phyloP scores from a whole-genome alignment of 106 monocot genomes.

The Dioscorea alata region DNA sequence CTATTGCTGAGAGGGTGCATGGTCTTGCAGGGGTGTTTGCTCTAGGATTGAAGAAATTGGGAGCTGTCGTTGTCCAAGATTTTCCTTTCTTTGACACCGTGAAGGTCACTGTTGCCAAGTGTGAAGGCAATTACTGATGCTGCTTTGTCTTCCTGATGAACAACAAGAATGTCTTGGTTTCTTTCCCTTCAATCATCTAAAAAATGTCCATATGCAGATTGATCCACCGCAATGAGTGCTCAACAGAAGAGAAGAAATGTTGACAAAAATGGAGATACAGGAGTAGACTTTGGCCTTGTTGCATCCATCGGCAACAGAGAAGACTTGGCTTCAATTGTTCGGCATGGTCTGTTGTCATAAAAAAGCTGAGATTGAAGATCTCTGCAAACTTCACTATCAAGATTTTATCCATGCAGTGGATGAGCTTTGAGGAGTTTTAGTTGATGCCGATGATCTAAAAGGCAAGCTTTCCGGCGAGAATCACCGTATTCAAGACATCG shows the following conservation, averaged over 20 bases:
- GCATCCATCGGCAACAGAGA: constrained; percentile 51
- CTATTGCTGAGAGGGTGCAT: constrained; percentile 76
- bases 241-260: constrained; percentile 28
- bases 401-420: constrained; percentile 75
- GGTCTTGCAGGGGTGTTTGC: constrained; percentile 84
- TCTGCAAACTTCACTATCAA: constrained; percentile 66
- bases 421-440: constrained; percentile 58
- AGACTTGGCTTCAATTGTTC: constrained; percentile 46
- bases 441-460: constrained; percentile 67
- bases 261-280: constrained; percentile 32
- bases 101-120: constrained; percentile 63
- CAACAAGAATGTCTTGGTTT: too few species aligned
- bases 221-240: constrained; percentile 24
- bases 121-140: constrained; percentile 63
- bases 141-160: constrained; percentile 23
- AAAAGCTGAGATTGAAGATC: constrained; percentile 72
- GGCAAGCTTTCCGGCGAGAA: constrained; percentile 38
- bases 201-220: background rate
- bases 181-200: too few species aligned
- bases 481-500: constrained; percentile 37
- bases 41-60: constrained; percentile 86
- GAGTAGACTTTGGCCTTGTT: constrained; percentile 24
- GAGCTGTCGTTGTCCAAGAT: too few species aligned
- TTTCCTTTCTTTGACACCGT: constrained; percentile 98
- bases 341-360: constrained; percentile 56